These are phyloP conservation scores for Glebionis coronaria DNA, from an alignment of 129 eudicot genomes.

Conservation along the genomic window DNA sequence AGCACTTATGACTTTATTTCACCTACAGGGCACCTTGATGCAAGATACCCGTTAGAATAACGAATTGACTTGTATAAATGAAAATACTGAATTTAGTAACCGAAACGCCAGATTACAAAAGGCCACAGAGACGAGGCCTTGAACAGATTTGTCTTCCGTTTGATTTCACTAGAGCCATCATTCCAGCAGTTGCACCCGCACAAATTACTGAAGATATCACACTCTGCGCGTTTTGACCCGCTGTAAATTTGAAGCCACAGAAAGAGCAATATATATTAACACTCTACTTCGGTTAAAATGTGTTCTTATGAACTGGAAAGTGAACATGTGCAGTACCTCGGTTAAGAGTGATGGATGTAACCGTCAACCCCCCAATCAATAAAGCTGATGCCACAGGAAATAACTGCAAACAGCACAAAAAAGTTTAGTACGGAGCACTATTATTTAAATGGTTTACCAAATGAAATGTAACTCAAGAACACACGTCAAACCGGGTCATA, in stretches of 20 bases:
- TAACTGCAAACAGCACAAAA: slow-evolving; percentile 48
- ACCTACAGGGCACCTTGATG: not conserved
- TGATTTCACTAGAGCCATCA: slow-evolving; percentile 79
- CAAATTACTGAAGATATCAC: slow-evolving; percentile 64
- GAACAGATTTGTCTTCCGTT: slow-evolving; percentile 93
- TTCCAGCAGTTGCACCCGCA: slow-evolving; percentile 87
- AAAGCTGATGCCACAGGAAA: slow-evolving; percentile 94
- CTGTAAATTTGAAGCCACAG: slow-evolving; percentile 30
- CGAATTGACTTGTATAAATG: not conserved
- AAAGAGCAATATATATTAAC: no score
- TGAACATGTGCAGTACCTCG: no score
- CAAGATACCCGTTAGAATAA: not conserved
- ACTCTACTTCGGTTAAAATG: no score
- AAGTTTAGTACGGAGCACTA: not conserved
- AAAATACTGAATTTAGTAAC: not conserved
- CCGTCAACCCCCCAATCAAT: slow-evolving; percentile 86
- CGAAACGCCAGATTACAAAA: slow-evolving; percentile 28
- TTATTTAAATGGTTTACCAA: no score
- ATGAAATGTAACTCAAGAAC: slow-evolving; percentile 4
- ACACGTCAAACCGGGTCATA: slow-evolving; percentile 6
- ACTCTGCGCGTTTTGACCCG: slow-evolving; percentile 63
- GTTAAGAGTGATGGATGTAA: slow-evolving; percentile 76
- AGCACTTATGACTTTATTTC: not conserved
- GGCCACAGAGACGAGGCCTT: slow-evolving; percentile 90
- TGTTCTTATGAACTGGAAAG: no score